phyloP scores from a whole-genome alignment of 2,329 filamentous ascomycete genomes.

The Sclerotinia glacialis region DNA sequence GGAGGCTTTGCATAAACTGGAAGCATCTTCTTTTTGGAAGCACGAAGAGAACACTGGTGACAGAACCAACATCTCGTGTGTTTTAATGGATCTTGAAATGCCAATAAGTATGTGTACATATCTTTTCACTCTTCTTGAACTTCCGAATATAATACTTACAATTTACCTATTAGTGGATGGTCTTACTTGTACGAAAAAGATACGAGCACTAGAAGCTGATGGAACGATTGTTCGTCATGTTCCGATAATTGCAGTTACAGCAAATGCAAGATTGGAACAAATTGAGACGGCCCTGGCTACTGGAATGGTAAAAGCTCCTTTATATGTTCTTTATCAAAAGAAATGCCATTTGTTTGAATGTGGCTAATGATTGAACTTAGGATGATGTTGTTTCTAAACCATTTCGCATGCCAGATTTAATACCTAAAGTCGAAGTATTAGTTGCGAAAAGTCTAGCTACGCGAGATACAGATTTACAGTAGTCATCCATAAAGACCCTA shows the following conservation, averaged over 20 bases:
- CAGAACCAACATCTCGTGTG: conserved; percentile 52
- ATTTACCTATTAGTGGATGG: conserved; percentile 57
- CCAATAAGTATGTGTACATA: conserved; percentile 51
- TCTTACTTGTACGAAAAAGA: conserved; percentile 66
- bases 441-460: conserved; percentile 25
- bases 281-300: conserved; percentile 67
- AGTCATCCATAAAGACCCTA: neutral
- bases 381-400: conserved; percentile 78
- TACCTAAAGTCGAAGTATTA: conserved; percentile 61
- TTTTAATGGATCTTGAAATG: conserved; percentile 81
- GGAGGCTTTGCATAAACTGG: conserved; percentile 58
- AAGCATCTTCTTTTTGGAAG: conserved; percentile 54
- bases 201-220: conserved; percentile 64
- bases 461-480: neutral
- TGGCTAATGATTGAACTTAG: conserved; percentile 41
- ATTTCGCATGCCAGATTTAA: conserved; percentile 69
- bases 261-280: conserved; percentile 73
- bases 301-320: conserved; percentile 59
- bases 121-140: conserved; percentile 64
- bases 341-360: neutral
- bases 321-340: neutral
- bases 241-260: conserved; percentile 81
- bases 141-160: neutral
- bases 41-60: conserved; percentile 39
- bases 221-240: conserved; percentile 62